Percentiles rank a stretch among this genome's conserved stretches.
Conservation (phyloP, 2,329 filamentous ascomycete species). For the Cytospora paraplurivora region DNA sequence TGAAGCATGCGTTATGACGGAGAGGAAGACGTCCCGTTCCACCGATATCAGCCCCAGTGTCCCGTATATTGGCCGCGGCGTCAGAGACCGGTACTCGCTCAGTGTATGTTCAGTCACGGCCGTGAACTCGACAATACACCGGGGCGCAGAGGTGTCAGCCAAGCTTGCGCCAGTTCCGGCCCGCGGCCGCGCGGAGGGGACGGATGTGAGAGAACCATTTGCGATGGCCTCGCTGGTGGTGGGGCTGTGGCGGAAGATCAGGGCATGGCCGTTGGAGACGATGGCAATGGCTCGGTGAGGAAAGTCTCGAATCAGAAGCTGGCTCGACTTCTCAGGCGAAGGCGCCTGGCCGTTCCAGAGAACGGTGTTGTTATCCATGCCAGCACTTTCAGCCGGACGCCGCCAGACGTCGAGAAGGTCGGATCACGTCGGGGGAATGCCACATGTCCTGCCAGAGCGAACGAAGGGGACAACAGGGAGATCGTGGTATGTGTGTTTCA, state of each 20-base stretch:
- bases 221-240: slow-evolving; percentile 60
- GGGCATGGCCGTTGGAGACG: slow-evolving; percentile 73
- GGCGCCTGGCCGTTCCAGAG: slow-evolving; percentile 51
- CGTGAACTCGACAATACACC: slow-evolving; percentile 88
- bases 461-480: slow-evolving; percentile 2
- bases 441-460: slow-evolving; percentile 28
- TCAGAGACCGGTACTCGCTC: slow-evolving; percentile 75
- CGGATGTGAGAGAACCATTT: slow-evolving; percentile 61
- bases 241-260: slow-evolving; percentile 80
- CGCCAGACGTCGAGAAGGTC: slow-evolving; percentile 13
- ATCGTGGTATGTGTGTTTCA: neutral
- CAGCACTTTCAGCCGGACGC: slow-evolving; percentile 27
- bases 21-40: slow-evolving; percentile 83
- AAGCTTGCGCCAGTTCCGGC: slow-evolving; percentile 39
- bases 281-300: slow-evolving; percentile 87
- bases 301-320: slow-evolving; percentile 82
- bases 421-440: slow-evolving; percentile 23
- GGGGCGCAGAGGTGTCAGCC: slow-evolving; percentile 51
- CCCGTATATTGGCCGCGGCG: slow-evolving; percentile 74
- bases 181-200: slow-evolving; percentile 50
- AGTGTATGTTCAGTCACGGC: slow-evolving; percentile 66
- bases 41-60: slow-evolving; percentile 87
- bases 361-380: slow-evolving; percentile 50
- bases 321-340: slow-evolving; percentile 64
- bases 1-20: slow-evolving; percentile 78